These are phyloP conservation scores for Colletotrichum sp. DNA, from an alignment of 2,329 filamentous ascomycete species.

Conservation along the genomic window DNA sequence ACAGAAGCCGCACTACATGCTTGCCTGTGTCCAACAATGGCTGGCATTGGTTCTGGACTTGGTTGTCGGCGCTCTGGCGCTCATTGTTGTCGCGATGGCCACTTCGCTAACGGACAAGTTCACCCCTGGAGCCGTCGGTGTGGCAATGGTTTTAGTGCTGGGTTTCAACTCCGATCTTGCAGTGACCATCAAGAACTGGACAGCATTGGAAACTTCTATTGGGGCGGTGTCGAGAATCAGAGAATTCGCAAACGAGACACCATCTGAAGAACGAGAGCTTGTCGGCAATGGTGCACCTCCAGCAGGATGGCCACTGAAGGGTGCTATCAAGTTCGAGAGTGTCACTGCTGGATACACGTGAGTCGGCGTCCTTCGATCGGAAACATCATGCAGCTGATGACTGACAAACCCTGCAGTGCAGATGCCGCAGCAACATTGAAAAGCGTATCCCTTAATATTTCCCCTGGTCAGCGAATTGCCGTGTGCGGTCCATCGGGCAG, in stretches of 20 bases:
- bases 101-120: conserved; percentile 24
- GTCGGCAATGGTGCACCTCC: background rate
- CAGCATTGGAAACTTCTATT: conserved; percentile 25
- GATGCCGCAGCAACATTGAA: conserved; percentile 25
- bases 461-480: conserved; percentile 32
- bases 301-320: conserved; percentile 31
- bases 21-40: conserved; percentile 59
- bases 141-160: background rate
- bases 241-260: conserved; percentile 18
- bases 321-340: conserved; percentile 30
- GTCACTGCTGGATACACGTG: conserved; percentile 31
- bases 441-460: conserved; percentile 25
- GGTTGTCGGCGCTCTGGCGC: conserved; percentile 52
- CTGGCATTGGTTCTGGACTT: conserved; percentile 56
- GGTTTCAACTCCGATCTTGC: background rate
- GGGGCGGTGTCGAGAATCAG: background rate
- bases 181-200: conserved; percentile 7
- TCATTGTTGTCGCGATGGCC: conserved; percentile 24
- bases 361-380: background rate
- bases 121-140: conserved; percentile 31
- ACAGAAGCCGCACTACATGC: conserved; percentile 58
- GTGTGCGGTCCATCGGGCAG: conserved; percentile 39
- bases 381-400: background rate
- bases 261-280: conserved; percentile 28
- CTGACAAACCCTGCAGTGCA: background rate